Conservation (phyloP, 2,329 filamentous ascomycete species). For the Alternaria triticina region DNA sequence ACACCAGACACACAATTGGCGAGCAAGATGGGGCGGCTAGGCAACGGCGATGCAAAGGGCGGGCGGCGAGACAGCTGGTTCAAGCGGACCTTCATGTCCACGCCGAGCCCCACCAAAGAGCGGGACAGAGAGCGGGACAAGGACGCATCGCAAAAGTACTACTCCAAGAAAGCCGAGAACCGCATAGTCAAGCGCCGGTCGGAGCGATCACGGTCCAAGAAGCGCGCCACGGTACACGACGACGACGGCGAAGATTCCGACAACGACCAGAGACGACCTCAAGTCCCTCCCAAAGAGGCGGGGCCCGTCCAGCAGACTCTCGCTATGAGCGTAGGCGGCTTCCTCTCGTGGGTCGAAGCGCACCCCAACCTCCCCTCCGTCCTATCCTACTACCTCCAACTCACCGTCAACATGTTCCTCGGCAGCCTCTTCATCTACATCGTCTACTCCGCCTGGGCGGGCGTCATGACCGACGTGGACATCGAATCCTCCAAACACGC, state of each 20-base stretch:
- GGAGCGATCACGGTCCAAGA: slow-evolving; percentile 34
- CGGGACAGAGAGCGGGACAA: slow-evolving; percentile 20
- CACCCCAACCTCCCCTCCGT: slow-evolving; percentile 71
- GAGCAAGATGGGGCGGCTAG: slow-evolving; percentile 34
- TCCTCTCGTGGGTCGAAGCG: slow-evolving; percentile 68
- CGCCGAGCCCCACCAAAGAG: slow-evolving; percentile 50
- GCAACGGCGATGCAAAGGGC: slow-evolving; percentile 40
- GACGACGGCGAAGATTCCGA: slow-evolving; percentile 38
- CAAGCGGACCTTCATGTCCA: slow-evolving; percentile 31
- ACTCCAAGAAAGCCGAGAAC: slow-evolving; percentile 48
- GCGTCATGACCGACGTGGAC: slow-evolving; percentile 76
- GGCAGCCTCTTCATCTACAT: slow-evolving; percentile 67
- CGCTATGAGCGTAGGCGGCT: slow-evolving; percentile 49
- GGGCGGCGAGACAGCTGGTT: slow-evolving; percentile 40
- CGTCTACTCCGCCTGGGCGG: slow-evolving; percentile 71
- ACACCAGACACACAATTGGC: slow-evolving; percentile 50
- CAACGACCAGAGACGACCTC: slow-evolving; percentile 11
- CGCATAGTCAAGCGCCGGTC: slow-evolving; percentile 43
- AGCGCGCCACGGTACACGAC: slow-evolving; percentile 19
- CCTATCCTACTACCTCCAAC: slow-evolving; percentile 70
- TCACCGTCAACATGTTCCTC: slow-evolving; percentile 69
- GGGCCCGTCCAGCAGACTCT: slow-evolving; percentile 28
- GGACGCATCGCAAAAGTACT: slow-evolving; percentile 32
- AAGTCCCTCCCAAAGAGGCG: background rate
- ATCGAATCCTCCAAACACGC: slow-evolving; percentile 73